These are phyloP conservation scores for Coemansia sp. DNA, from an alignment of 192 early-diverging fungal genomes.

Conservation along the genomic window DNA sequence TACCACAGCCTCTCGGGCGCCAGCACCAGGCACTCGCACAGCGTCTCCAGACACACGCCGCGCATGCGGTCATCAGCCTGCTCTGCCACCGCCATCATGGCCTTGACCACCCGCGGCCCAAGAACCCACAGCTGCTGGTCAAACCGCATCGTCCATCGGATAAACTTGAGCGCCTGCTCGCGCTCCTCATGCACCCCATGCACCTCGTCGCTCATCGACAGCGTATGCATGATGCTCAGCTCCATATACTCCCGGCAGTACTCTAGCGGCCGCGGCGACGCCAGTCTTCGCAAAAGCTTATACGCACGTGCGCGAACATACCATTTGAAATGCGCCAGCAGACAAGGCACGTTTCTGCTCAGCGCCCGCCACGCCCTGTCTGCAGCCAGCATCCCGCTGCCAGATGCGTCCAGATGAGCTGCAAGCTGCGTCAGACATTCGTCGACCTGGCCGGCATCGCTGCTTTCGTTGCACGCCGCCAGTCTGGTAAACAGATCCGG, in stretches of 20 bases:
- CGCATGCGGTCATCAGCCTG: constrained; percentile 53
- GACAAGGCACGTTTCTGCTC: constrained; percentile 31
- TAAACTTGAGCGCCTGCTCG: constrained; percentile 53
- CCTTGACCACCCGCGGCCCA: constrained; percentile 32
- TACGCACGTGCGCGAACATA: constrained; percentile 49
- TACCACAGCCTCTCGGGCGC: constrained; percentile 42
- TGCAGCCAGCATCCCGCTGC: not conserved
- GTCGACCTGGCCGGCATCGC: constrained; percentile 38
- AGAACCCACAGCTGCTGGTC: constrained; percentile 35
- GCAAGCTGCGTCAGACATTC: constrained; percentile 30
- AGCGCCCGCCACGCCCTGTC: not conserved
- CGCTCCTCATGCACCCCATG: constrained; percentile 49
- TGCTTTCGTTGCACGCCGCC: constrained; percentile 35
- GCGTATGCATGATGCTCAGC: constrained; percentile 40
- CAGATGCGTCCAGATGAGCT: constrained; percentile 15
- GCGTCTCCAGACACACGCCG: constrained; percentile 47
- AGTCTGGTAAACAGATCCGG: constrained; percentile 4
- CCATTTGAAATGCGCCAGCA: constrained; percentile 46
- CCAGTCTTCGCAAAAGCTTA: constrained; percentile 37
- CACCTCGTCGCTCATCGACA: constrained; percentile 31
- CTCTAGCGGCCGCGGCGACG: constrained; percentile 20
- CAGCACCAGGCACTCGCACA: constrained; percentile 47
- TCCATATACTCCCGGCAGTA: constrained; percentile 46
- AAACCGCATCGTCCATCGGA: constrained; percentile 47
- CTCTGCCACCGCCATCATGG: constrained; percentile 49